A percentile compares a stretch with the other conserved stretches of the same genome.
Conservation (phyloP, 768 basidiomycete genomes). For the Termitomyces bulborhizus region DNA sequence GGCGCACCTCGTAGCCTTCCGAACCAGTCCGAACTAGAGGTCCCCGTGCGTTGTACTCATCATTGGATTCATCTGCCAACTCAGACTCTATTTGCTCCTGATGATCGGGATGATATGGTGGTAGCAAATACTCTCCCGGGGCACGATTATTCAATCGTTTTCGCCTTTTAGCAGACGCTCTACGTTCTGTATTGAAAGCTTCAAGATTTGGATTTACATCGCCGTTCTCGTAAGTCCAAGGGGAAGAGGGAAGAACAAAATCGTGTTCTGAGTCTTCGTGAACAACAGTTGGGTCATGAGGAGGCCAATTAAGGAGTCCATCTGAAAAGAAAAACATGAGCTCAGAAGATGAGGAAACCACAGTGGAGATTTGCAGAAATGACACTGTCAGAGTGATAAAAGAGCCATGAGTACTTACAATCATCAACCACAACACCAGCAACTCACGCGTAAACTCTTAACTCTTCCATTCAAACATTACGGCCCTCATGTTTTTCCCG, state of each 20-base stretch:
- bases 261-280: constrained; percentile 26
- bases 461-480: constrained; percentile 14
- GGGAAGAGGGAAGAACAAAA: constrained; percentile 51
- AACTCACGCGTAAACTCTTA: constrained; percentile 5
- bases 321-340: constrained; percentile 14
- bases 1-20: constrained; percentile 74
- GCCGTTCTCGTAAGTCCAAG: constrained; percentile 85
- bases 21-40: constrained; percentile 59
- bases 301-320: constrained; percentile 54
- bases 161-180: constrained; percentile 13
- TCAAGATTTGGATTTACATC: constrained; percentile 69
- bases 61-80: constrained; percentile 15
- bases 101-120: constrained; percentile 78
- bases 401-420: constrained; percentile 5
- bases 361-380: background rate
- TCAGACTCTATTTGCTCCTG: constrained; percentile 22
- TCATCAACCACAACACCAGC: background rate
- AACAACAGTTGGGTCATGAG: constrained; percentile 50
- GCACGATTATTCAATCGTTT: constrained; percentile 14
- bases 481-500: constrained; percentile 15
- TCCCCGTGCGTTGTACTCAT: constrained; percentile 19
- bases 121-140: constrained; percentile 42
- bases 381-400: constrained; percentile 3
- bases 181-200: constrained; percentile 46
- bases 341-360: background rate